Base-by-base conservation (phyloP, 768 basidiomycete species). In the Mycena maculata region DNA sequence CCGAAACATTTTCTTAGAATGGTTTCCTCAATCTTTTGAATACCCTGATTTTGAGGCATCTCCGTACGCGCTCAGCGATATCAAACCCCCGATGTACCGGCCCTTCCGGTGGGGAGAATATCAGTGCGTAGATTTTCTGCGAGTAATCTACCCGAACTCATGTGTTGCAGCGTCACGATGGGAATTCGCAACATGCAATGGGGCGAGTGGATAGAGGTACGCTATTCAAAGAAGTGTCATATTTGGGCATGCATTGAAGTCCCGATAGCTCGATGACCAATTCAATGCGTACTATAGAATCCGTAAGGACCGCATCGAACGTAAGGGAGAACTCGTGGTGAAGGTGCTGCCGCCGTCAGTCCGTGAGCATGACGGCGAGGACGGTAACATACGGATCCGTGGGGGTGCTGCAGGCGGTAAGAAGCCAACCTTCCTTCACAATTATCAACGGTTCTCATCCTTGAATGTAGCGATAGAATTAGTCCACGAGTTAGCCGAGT, bases 171-270 rank as follows among this genome's bases (percentile, higher is more conserved):
- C 69, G 82, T 90, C 44, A 92, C 89, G 33, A 92, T 91, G 89
- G 90, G 87, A 67, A 86, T 90, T 71, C 85, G 87, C 41, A 78
- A 73, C 53, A 91, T 92, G 90, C 80, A 80, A 11, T 93, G 88
- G 88, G 82, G 84, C 42, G 86, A 90, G 58, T 92, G 91, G 92
- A 87, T 93, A 49, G 89, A 92, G 79, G 89, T 88, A 66, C n/a
- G 76, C 64, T 36, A 25, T 52, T 27, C n/a, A 27, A 13, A 31
- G 13, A 25, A 18, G 30, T 31, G 16, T 20, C 8, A 16, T 18
- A 28, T 15, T 1, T 36, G 27, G n/a, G 12, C 3, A 36, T 8
- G 20, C 23, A n/a, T 44, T 28, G n/a, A 16, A 52, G 3, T 31
- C 23, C 7, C 12, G 11, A 25, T 31, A 67, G 67, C 61, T 68